Conservation (phyloP, 2,329 filamentous ascomycete species). For the Phialophora tarda region DNA sequence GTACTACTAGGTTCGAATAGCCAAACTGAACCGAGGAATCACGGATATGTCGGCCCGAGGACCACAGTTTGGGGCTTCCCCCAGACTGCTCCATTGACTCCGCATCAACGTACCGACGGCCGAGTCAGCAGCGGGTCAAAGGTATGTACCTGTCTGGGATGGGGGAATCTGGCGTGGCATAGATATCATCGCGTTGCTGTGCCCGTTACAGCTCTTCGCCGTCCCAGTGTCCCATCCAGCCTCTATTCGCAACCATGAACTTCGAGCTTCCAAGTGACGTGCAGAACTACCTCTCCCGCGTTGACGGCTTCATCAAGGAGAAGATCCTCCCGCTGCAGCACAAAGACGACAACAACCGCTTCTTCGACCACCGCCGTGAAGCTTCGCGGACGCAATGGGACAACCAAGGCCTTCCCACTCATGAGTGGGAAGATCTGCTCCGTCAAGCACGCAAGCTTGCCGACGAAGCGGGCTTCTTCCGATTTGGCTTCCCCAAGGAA, state of each 20-base stretch:
- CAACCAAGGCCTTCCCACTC: slow-evolving; percentile 59
- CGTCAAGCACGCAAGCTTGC: slow-evolving; percentile 56
- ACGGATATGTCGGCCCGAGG: background rate
- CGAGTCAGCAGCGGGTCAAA: background rate
- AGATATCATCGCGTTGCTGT: background rate
- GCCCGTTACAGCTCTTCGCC: background rate
- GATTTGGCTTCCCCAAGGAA: slow-evolving; percentile 61
- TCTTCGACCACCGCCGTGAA: slow-evolving; percentile 70
- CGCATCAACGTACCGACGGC: background rate
- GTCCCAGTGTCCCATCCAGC: background rate
- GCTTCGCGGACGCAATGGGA: slow-evolving; percentile 67
- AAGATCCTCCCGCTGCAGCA: slow-evolving; percentile 62
- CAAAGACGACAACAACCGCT: slow-evolving; percentile 64
- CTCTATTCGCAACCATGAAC: slow-evolving; percentile 50
- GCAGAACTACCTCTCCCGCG: slow-evolving; percentile 53
- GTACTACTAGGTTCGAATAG: background rate
- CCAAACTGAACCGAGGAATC: background rate
- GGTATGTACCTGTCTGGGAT: background rate
- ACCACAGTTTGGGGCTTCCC: background rate
- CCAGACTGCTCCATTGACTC: background rate
- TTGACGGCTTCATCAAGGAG: slow-evolving; percentile 63
- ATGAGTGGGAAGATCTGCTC: slow-evolving; percentile 65
- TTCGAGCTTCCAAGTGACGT: slow-evolving; percentile 62
- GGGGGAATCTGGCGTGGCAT: background rate
- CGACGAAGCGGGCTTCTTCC: slow-evolving; percentile 66